Conservation (phyloP, 2,329 filamentous ascomycete species). For the Fusarium setosum region DNA sequence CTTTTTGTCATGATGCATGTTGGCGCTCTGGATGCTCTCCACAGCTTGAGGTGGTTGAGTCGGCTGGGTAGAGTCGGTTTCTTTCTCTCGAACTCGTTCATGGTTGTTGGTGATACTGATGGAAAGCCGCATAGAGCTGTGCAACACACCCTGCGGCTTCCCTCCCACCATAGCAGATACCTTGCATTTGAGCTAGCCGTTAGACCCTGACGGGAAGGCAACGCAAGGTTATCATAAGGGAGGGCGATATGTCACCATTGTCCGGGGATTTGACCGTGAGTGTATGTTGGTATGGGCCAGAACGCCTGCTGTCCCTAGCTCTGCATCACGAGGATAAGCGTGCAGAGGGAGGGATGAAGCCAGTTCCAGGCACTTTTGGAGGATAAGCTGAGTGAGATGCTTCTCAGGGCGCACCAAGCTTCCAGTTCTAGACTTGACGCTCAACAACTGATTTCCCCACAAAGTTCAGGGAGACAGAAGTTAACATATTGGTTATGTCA, state of each 20-base stretch:
- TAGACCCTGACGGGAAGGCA: neutral
- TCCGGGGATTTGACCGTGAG: neutral
- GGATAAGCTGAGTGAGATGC: neutral
- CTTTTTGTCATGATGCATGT: neutral
- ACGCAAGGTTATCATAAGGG: neutral
- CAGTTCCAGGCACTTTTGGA: no score
- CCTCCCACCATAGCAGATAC: neutral
- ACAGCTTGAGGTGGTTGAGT: no score
- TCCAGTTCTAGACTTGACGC: neutral
- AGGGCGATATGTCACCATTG: neutral
- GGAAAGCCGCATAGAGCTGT: neutral
- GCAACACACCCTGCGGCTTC: neutral
- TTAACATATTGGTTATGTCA: neutral
- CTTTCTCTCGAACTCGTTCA: no score
- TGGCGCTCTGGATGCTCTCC: conserved; percentile 3
- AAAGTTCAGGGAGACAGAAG: neutral
- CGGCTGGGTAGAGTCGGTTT: neutral
- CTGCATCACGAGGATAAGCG: no score
- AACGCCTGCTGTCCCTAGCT: neutral
- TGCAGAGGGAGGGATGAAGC: neutral
- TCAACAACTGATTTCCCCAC: neutral
- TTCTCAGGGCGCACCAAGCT: neutral
- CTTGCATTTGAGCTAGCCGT: conserved; percentile 1
- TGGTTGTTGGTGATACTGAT: no score
- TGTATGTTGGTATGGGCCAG: neutral